phyloP scores from a whole-genome alignment of 495 filamentous ascomycete genomes.

The Aspergillus avenaceus region DNA sequence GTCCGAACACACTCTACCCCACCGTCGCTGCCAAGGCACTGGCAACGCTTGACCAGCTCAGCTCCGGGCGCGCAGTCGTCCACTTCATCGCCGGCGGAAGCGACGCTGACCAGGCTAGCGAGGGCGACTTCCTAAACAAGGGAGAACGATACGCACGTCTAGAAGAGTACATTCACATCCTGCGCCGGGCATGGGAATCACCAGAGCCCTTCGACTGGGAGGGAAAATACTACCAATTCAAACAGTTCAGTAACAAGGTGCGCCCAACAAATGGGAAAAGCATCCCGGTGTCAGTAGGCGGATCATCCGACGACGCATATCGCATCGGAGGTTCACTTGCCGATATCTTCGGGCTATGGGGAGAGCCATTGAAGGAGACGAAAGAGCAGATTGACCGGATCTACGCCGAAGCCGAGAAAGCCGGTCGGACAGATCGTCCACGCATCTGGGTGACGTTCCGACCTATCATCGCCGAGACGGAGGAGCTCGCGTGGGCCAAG shows the following conservation, averaged over 20 bases:
- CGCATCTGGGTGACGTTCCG: conserved; percentile 56
- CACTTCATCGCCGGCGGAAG: conserved; percentile 54
- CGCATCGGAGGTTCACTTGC: conserved; percentile 47
- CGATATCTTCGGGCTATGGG: conserved; percentile 56
- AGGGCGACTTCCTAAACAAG: conserved; percentile 52
- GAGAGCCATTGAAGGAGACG: conserved; percentile 52
- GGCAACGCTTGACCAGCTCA: conserved; percentile 50
- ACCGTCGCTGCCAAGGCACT: conserved; percentile 54
- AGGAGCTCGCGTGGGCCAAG: conserved; percentile 51
- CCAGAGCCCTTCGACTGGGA: conserved; percentile 52
- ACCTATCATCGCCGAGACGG: conserved; percentile 50
- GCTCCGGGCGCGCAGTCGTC: conserved; percentile 46
- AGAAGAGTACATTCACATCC: conserved; percentile 51
- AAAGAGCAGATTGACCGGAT: conserved; percentile 52
- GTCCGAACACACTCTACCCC: conserved; percentile 51
- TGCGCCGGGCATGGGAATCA: conserved; percentile 48
- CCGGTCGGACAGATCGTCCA: conserved; percentile 40
- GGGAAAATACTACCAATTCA: conserved; percentile 47
- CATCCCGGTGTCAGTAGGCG: conserved; percentile 50
- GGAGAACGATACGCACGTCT: conserved; percentile 47
- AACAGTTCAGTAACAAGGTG: conserved; percentile 46
- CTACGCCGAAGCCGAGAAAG: conserved; percentile 44
- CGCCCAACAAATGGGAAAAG: conserved; percentile 42
- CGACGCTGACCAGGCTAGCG: conserved; percentile 48
- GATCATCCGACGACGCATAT: conserved; percentile 50